A percentile compares a stretch with the other conserved stretches of the same genome.
These are phyloP conservation scores for Stephania cephalantha DNA, from an alignment of 164 flowering plant genomes.

Conservation along the genomic window DNA sequence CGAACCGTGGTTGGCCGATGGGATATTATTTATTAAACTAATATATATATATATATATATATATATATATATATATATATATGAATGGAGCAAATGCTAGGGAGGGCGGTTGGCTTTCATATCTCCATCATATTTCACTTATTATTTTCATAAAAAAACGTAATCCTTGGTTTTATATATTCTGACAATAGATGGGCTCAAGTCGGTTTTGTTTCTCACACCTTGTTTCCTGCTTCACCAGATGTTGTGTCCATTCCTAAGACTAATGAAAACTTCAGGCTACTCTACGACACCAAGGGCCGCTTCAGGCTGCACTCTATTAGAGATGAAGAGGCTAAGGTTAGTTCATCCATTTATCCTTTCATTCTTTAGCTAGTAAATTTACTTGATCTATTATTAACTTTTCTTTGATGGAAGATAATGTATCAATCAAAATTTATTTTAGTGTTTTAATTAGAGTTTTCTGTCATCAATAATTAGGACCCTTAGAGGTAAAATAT, in stretches of 20 bases:
- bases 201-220: not conserved
- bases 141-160: no score
- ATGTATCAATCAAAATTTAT: no score
- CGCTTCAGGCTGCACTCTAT: conserved; percentile 72
- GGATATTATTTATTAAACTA: not conserved
- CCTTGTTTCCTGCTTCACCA: conserved; percentile 9
- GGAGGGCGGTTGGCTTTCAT: not conserved
- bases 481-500: no score
- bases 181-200: not conserved
- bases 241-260: conserved; percentile 82
- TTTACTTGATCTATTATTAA: no score
- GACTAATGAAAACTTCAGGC: conserved; percentile 78
- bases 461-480: no score
- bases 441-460: no score
- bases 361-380: not conserved
- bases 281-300: conserved; percentile 81
- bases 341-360: conserved; percentile 10
- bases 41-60: no score
- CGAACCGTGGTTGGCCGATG: not conserved
- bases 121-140: not conserved
- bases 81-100: not conserved
- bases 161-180: not conserved
- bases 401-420: no score
- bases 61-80: no score
- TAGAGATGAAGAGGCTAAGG: conserved; percentile 84